phyloP scores from a whole-genome alignment of 2,329 filamentous ascomycete species.

The Xylaria sp. region DNA sequence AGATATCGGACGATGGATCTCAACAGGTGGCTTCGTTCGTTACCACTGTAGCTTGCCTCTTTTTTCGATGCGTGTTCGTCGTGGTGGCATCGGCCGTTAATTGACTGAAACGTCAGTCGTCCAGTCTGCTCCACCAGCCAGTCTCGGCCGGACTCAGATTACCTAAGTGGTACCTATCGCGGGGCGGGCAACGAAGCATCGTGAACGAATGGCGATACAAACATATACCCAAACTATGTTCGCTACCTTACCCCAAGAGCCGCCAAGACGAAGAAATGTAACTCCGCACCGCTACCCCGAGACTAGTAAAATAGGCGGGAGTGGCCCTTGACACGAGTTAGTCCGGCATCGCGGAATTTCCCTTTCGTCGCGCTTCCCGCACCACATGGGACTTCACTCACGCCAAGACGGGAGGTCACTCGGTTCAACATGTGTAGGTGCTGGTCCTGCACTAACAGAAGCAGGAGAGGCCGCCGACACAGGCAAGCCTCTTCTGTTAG shows the following conservation, averaged over 20 bases:
- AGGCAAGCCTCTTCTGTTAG: not conserved
- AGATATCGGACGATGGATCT: conserved; percentile 7
- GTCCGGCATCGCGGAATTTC: conserved; percentile 20
- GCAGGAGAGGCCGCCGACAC: not conserved
- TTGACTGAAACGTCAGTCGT: not conserved
- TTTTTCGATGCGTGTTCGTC: not conserved
- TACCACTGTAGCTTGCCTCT: not conserved
- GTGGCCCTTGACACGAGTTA: not conserved
- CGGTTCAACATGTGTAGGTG: not conserved
- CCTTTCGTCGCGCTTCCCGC: conserved; percentile 17
- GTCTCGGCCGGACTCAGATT: not conserved
- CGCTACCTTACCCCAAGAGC: conserved; percentile 17
- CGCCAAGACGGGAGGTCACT: not conserved
- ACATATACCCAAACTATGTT: too few species aligned
- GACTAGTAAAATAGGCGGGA: conserved; percentile 6
- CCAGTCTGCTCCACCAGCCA: not conserved
- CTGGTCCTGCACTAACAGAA: not conserved
- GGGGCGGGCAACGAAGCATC: too few species aligned
- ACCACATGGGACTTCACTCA: conserved; percentile 5
- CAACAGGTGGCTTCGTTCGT: not conserved
- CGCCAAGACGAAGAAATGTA: conserved; percentile 24
- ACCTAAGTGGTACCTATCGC: not conserved
- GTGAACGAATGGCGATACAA: too few species aligned
- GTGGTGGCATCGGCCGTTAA: not conserved
- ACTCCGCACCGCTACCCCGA: conserved; percentile 28